Evolutionary conservation across 2,329 filamentous ascomycete genomes (phyloP), one percentile per base, ranked within the genome.

Genomic region (Aspergillus pseudonomiae): DNA sequence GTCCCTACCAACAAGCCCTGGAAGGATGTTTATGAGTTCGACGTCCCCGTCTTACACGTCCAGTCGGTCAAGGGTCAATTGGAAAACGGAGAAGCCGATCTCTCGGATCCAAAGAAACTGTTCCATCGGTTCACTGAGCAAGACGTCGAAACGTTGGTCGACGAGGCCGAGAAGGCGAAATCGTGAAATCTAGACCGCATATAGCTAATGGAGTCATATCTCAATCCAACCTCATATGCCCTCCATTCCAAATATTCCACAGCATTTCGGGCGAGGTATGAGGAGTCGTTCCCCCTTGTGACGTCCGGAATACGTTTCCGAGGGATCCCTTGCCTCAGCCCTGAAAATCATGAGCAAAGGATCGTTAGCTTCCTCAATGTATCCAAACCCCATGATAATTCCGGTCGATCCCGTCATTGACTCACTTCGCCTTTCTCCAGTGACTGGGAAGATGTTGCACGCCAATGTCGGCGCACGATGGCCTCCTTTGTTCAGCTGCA

Each of bases 31-130:
- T 89, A 89, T 69, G 86, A 89, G 56, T 88, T 88, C 64, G 87
- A 89, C 69, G 86, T 87, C 3, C 87, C 87, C 0, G 87, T 89
- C 65, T 80, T 89, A 34, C 87, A 89, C 71, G 79, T 89, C 48
- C 85, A 83, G 41, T 84, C 73, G 73, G 78, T 72, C 64, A 65
- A 75, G 55, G 69, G 77, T 28, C 78, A 81, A 28, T 52, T n/a
- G 75, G 39, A 50, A 11, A 21, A 34, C 5, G 57, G 77, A 11
- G 73, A 80, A 43, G 79, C 82, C 2, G 86, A 86, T 64, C 78
- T 88, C 21, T 87, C 87, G 77, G 86, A 89, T 70, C 82, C 76
- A 14, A 78, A 82, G 63, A 89, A 89, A 74, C 76, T 89, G 36
- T 89, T 89, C 80, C 87, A 89, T 75, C 82, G 86, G 28, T 88